Evolutionary conservation across 768 basidiomycete genomes (phyloP).

Genomic region (Suillus plorans): DNA sequence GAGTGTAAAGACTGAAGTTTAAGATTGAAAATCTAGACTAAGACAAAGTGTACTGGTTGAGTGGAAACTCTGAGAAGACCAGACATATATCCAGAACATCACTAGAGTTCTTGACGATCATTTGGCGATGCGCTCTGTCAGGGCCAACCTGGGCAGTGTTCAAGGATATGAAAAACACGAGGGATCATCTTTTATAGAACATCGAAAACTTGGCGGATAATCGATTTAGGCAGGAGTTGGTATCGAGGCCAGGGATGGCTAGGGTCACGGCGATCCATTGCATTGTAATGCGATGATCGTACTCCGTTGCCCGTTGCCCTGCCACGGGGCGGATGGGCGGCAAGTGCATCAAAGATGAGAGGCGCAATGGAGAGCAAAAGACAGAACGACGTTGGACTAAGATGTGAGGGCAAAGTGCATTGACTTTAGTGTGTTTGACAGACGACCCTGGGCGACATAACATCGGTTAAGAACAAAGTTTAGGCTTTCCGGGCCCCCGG

Average conservation of each 20-base stretch:
- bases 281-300: not conserved
- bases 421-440: not conserved
- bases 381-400: too few species aligned
- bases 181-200: not conserved
- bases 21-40: not conserved
- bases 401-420: too few species aligned
- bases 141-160: not conserved
- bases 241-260: not conserved
- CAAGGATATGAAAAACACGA: slow-evolving; percentile 1
- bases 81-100: not conserved
- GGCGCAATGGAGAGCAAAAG: too few species aligned
- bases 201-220: not conserved
- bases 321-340: not conserved
- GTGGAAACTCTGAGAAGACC: not conserved
- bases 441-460: not conserved
- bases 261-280: not conserved
- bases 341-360: not conserved
- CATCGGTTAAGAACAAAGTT: not conserved
- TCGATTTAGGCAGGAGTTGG: not conserved
- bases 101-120: not conserved
- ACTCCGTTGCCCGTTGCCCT: not conserved
- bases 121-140: not conserved
- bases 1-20: not conserved
- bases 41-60: not conserved
- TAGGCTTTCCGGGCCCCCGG: not conserved